Conservation (phyloP, 192 early-diverging fungal genomes). For the Coemansia sp. region DNA sequence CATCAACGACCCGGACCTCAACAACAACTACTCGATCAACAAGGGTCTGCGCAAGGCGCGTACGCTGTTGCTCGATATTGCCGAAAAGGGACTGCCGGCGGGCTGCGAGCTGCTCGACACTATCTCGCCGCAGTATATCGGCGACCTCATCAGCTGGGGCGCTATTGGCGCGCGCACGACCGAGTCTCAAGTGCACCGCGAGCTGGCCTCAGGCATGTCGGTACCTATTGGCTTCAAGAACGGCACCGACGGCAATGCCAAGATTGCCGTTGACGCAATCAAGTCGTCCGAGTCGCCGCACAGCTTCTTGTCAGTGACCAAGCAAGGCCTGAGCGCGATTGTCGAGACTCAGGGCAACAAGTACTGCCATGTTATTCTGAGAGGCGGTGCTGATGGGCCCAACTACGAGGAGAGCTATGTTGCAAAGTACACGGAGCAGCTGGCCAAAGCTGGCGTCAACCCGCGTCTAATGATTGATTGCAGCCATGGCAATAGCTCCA, state of each 20-base stretch:
- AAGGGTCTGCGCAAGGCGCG: slow-evolving; percentile 79
- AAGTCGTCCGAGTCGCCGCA: slow-evolving; percentile 75
- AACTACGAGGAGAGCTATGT: slow-evolving; percentile 84
- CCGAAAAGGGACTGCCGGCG: slow-evolving; percentile 70
- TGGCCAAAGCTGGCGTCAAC: slow-evolving; percentile 59
- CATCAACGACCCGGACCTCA: slow-evolving; percentile 76
- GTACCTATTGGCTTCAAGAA: slow-evolving; percentile 82
- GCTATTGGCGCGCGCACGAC: slow-evolving; percentile 83
- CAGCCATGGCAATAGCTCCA: slow-evolving; percentile 91
- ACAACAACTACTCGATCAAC: slow-evolving; percentile 75
- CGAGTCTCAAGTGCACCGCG: slow-evolving; percentile 80
- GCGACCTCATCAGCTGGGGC: slow-evolving; percentile 73
- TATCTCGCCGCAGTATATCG: slow-evolving; percentile 78
- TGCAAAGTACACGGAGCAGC: slow-evolving; percentile 54
- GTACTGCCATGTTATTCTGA: slow-evolving; percentile 88
- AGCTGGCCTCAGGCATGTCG: slow-evolving; percentile 78
- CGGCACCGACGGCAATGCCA: slow-evolving; percentile 76
- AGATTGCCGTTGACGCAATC: slow-evolving; percentile 90
- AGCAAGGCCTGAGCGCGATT: slow-evolving; percentile 79
- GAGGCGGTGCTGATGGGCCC: slow-evolving; percentile 82
- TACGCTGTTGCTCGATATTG: slow-evolving; percentile 64
- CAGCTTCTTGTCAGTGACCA: slow-evolving; percentile 81
- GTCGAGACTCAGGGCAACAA: slow-evolving; percentile 87
- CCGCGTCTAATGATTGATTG: slow-evolving; percentile 88
- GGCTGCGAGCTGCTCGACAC: slow-evolving; percentile 79